A percentile compares a stretch with the other conserved stretches of the same genome.
Evolutionary conservation across 2,329 filamentous ascomycete genomes (phyloP).

Genomic region (Davidsoniella virescens): DNA sequence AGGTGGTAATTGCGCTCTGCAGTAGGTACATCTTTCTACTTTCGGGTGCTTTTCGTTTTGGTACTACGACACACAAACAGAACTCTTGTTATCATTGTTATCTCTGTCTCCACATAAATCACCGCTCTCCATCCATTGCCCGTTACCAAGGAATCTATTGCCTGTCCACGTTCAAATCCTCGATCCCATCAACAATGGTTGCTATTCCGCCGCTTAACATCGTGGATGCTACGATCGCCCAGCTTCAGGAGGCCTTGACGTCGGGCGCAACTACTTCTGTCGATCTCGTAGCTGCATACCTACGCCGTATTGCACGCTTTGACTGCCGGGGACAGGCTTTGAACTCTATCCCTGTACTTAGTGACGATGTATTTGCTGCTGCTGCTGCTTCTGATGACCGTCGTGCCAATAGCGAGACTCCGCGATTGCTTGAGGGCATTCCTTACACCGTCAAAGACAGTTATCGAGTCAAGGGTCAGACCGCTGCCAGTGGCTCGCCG

Average conservation of each 20-base stretch:
- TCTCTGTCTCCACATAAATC: neutral
- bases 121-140: neutral
- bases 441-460: conserved; percentile 40
- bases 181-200: neutral
- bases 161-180: neutral
- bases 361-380: conserved; percentile 16
- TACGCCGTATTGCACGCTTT: conserved; percentile 17
- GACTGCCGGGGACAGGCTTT: conserved; percentile 17
- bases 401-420: conserved; percentile 13
- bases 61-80: no score
- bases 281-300: conserved; percentile 17
- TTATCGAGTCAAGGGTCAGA: conserved; percentile 37
- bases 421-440: conserved; percentile 32
- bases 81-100: no score
- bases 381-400: conserved; percentile 19
- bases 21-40: no score
- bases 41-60: no score
- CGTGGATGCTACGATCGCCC: conserved; percentile 17
- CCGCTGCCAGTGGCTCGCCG: conserved; percentile 35
- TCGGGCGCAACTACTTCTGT: conserved; percentile 16
- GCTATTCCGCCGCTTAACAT: conserved; percentile 12
- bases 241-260: conserved; percentile 16
- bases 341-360: conserved; percentile 19
- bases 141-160: neutral
- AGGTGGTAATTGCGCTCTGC: no score